Conservation (phyloP, 2,329 filamentous ascomycete species). For the Pseudogymnoascus sp. region DNA sequence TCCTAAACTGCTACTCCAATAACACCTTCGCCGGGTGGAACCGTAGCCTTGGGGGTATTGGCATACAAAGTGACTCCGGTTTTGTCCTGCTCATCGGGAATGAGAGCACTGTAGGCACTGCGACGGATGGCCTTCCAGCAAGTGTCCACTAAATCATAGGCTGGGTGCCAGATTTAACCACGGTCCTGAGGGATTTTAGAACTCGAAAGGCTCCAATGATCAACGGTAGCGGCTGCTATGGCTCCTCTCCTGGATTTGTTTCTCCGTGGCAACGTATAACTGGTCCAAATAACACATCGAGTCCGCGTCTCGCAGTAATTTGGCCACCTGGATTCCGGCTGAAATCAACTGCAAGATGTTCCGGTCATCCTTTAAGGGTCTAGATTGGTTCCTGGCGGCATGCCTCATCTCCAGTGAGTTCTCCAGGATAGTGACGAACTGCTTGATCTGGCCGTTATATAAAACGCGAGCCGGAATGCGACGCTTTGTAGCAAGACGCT, state of each 20-base stretch:
- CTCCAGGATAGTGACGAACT: slow-evolving; percentile 79
- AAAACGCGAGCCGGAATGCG: slow-evolving; percentile 75
- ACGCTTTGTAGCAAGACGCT: slow-evolving; percentile 76
- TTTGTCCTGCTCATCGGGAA: slow-evolving; percentile 1
- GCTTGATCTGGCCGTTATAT: slow-evolving; percentile 86
- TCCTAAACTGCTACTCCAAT: not conserved
- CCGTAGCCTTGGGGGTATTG: not conserved
- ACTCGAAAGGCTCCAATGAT: slow-evolving; percentile 13
- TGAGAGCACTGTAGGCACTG: not conserved
- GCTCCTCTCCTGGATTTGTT: slow-evolving; percentile 62
- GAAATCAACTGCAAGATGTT: slow-evolving; percentile 84
- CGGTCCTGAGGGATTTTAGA: not conserved
- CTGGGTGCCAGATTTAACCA: not conserved
- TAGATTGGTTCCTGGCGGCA: slow-evolving; percentile 73
- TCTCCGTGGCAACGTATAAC: slow-evolving; percentile 75
- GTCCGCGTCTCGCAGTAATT: slow-evolving; percentile 74
- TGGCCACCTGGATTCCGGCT: slow-evolving; percentile 78
- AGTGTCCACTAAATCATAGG: not conserved
- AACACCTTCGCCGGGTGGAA: not conserved
- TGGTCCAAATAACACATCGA: slow-evolving; percentile 77
- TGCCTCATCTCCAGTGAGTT: slow-evolving; percentile 85
- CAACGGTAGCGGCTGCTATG: slow-evolving; percentile 26
- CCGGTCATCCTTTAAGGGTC: slow-evolving; percentile 78
- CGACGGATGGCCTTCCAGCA: not conserved
- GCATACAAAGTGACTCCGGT: not conserved